phyloP scores from a whole-genome alignment of 495 filamentous ascomycete genomes.

The Penicillium fimorum region DNA sequence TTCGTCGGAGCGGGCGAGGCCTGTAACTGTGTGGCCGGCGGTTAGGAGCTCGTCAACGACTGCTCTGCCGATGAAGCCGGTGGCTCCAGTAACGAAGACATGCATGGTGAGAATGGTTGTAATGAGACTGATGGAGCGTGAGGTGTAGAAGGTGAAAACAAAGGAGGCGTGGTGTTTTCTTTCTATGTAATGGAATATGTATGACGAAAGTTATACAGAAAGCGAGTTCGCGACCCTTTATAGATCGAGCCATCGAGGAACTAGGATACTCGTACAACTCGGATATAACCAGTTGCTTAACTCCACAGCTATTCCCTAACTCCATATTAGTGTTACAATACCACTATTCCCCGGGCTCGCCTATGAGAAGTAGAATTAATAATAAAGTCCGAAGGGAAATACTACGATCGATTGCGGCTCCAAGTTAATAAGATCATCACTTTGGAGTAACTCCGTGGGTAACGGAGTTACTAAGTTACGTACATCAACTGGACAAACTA shows the following conservation, averaged over 20 bases:
- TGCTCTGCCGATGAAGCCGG: slow-evolving; percentile 46
- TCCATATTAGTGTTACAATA: background rate
- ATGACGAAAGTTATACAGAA: background rate
- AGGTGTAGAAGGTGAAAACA: background rate
- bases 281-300: background rate
- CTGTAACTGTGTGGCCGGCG: slow-evolving; percentile 42
- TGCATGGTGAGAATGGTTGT: slow-evolving; percentile 15
- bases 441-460: no score
- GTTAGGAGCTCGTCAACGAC: slow-evolving; percentile 42
- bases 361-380: background rate
- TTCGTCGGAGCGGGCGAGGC: slow-evolving; percentile 40
- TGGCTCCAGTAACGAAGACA: slow-evolving; percentile 50
- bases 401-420: background rate
- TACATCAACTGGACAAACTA: background rate
- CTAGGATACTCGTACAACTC: background rate
- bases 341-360: background rate
- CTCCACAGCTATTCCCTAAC: background rate
- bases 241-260: background rate
- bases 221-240: background rate
- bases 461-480: background rate
- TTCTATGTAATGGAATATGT: background rate
- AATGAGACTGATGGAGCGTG: background rate
- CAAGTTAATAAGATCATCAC: background rate
- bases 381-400: background rate
- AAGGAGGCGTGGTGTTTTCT: no score